These are phyloP conservation scores for Asterella californica DNA, from an alignment of 225 moss, liverwort and hornwort genomes.

Conservation along the genomic window DNA sequence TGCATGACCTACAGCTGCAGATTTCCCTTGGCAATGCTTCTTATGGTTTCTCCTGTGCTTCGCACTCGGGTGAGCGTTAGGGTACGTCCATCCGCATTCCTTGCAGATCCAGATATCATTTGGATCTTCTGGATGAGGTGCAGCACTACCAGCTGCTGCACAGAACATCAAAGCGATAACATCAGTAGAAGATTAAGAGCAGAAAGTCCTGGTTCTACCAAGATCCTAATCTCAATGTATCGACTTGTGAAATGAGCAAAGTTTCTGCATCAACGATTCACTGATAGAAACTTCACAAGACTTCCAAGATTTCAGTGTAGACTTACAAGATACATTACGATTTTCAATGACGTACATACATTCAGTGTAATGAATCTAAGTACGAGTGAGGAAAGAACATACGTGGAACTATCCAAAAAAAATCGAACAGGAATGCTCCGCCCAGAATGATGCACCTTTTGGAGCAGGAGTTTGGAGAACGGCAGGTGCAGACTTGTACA, in stretches of 20 bases:
- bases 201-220: background rate
- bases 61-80: slow-evolving; percentile 51
- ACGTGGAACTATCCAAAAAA: background rate
- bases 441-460: background rate
- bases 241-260: background rate
- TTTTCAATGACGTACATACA: too few relatives aligned
- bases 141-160: slow-evolving; percentile 4
- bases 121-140: slow-evolving; percentile 10
- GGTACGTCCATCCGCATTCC: slow-evolving; percentile 39
- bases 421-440: background rate
- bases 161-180: background rate
- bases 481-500: background rate
- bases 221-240: background rate
- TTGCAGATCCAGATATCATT: slow-evolving; percentile 42
- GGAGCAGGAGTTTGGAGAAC: background rate
- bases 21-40: slow-evolving; percentile 27
- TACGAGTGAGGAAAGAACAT: background rate
- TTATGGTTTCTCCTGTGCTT: slow-evolving; percentile 55
- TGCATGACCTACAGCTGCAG: background rate
- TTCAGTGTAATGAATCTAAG: background rate
- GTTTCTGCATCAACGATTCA: background rate
- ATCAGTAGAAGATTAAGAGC: background rate
- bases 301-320: too few relatives aligned
- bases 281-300: background rate
- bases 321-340: too few relatives aligned